These are phyloP conservation scores for Exophiala sp. DNA, from an alignment of 2,329 filamentous ascomycete genomes.

Conservation along the genomic window DNA sequence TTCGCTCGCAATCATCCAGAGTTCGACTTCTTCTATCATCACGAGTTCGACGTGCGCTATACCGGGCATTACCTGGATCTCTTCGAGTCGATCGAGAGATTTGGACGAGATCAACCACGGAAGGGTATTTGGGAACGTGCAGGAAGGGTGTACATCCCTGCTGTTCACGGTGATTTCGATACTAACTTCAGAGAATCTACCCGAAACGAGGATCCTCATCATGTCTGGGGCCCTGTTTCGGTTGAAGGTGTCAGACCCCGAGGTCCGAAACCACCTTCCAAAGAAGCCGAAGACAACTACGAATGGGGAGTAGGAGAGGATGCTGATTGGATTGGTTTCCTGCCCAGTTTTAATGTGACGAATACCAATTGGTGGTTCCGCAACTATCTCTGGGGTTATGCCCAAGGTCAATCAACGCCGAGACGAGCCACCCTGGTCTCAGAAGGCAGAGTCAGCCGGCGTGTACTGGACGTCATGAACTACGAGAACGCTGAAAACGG, in stretches of 20 bases:
- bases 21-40: slow-evolving; percentile 81
- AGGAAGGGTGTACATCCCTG: slow-evolving; percentile 54
- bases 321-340: slow-evolving; percentile 69
- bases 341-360: slow-evolving; percentile 74
- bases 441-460: slow-evolving; percentile 68
- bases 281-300: slow-evolving; percentile 61
- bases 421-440: slow-evolving; percentile 76
- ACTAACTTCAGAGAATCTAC: slow-evolving; percentile 26
- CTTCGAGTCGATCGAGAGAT: slow-evolving; percentile 60
- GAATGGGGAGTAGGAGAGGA: slow-evolving; percentile 74
- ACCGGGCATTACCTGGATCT: slow-evolving; percentile 81
- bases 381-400: slow-evolving; percentile 38
- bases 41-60: slow-evolving; percentile 78
- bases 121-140: slow-evolving; percentile 60
- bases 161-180: slow-evolving; percentile 49
- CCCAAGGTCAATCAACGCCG: slow-evolving; percentile 55
- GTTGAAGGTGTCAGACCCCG: slow-evolving; percentile 59
- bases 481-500: slow-evolving; percentile 65
- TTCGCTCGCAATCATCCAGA: slow-evolving; percentile 73
- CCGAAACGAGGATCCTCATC: slow-evolving; percentile 27
- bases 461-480: slow-evolving; percentile 72
- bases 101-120: slow-evolving; percentile 52
- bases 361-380: slow-evolving; percentile 64
- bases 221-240: slow-evolving; percentile 62
- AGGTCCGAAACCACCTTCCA: slow-evolving; percentile 61